phyloP scores from a whole-genome alignment of 1,139 yeast genomes.

The Magnusiomyces tetraspermus region DNA sequence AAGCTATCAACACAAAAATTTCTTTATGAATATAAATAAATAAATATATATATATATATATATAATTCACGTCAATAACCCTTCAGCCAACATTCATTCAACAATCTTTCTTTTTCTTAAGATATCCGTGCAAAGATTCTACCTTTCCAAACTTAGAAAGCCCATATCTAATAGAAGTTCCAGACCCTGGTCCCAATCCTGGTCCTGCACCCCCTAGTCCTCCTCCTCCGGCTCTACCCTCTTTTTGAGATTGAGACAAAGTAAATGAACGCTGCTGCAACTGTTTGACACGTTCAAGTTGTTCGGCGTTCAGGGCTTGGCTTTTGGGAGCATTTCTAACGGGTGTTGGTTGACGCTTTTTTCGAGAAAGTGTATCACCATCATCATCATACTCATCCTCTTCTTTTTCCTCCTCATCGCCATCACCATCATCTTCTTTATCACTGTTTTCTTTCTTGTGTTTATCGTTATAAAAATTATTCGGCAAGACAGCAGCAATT shows the following conservation, averaged over 20 bases:
- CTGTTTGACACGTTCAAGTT: neutral
- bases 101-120: neutral
- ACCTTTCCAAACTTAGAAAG: neutral
- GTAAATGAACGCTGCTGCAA: neutral
- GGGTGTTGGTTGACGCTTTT: neutral
- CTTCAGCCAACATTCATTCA: too few species aligned
- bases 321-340: neutral
- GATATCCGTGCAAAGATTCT: neutral
- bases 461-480: too few species aligned
- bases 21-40: too few species aligned
- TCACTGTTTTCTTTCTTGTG: too few species aligned
- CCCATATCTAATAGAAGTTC: neutral
- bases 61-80: too few species aligned
- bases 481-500: too few species aligned
- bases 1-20: too few species aligned
- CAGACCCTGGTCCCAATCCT: neutral
- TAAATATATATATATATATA: too few species aligned
- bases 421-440: too few species aligned
- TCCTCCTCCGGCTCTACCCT: neutral
- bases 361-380: too few species aligned
- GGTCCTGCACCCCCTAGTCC: neutral
- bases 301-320: neutral
- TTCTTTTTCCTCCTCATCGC: too few species aligned
- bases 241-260: neutral
- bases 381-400: too few species aligned